phyloP scores from a whole-genome alignment of 805 yeast species.

The Pichia californica region DNA sequence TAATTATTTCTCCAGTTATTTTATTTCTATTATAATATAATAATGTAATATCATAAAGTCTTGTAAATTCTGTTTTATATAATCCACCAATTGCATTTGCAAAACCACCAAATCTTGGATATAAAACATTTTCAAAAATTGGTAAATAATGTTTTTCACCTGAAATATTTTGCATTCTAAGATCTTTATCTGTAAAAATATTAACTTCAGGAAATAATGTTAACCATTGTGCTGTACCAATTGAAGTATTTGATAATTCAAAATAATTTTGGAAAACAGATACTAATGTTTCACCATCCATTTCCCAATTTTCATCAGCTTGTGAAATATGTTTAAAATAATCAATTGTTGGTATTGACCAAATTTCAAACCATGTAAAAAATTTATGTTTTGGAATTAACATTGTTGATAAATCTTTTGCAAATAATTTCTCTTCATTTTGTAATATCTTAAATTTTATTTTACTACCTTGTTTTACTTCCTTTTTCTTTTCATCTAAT shows the following conservation, averaged over 20 bases:
- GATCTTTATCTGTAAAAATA: slow-evolving; percentile 46
- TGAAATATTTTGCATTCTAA: slow-evolving; percentile 45
- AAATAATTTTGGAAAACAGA: slow-evolving; percentile 32
- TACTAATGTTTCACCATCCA: slow-evolving; percentile 32
- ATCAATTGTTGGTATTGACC: slow-evolving; percentile 53
- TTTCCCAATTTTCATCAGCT: slow-evolving; percentile 68
- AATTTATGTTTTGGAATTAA: slow-evolving; percentile 44
- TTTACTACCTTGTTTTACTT: background rate
- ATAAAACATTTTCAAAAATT: slow-evolving; percentile 50
- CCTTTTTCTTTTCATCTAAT: slow-evolving; percentile 1
- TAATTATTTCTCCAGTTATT: slow-evolving; percentile 11
- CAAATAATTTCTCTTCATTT: slow-evolving; percentile 16
- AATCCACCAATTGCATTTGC: slow-evolving; percentile 41
- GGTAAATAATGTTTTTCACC: slow-evolving; percentile 58
- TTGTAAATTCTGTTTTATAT: slow-evolving; percentile 33
- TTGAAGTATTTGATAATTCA: slow-evolving; percentile 25
- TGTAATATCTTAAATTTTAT: slow-evolving; percentile 1
- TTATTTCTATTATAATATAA: slow-evolving; percentile 30
- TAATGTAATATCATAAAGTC: slow-evolving; percentile 53
- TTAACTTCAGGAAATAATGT: slow-evolving; percentile 84
- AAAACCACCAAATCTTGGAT: slow-evolving; percentile 69
- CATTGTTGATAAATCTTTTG: slow-evolving; percentile 23
- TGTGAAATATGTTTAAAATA: slow-evolving; percentile 41
- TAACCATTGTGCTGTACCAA: slow-evolving; percentile 46
- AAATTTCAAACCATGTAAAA: slow-evolving; percentile 63